Percentiles rank a stretch among this genome's conserved stretches.
These are phyloP conservation scores for Halenospora varia DNA, from an alignment of 495 filamentous ascomycete species.

Conservation along the genomic window DNA sequence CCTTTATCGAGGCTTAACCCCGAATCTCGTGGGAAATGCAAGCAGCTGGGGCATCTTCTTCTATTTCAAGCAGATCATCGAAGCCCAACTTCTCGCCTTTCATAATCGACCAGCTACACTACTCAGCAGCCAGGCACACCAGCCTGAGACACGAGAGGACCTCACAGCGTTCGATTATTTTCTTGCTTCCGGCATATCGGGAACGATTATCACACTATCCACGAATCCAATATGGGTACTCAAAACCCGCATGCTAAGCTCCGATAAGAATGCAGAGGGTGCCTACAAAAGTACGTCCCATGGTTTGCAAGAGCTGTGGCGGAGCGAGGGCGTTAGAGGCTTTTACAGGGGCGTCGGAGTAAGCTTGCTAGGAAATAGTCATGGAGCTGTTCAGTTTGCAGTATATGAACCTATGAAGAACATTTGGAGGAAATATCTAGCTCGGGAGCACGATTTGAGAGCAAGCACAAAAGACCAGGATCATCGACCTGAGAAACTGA, in stretches of 20 bases:
- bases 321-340: conserved; percentile 66
- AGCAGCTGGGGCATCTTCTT: conserved; percentile 93
- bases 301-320: conserved; percentile 61
- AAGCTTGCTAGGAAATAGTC: conserved; percentile 83
- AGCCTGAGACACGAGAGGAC: not conserved
- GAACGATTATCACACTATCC: conserved; percentile 67
- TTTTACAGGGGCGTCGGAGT: conserved; percentile 92
- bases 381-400: conserved; percentile 94
- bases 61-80: conserved; percentile 50
- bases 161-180: conserved; percentile 73
- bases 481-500: conserved; percentile 40
- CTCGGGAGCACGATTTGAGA: conserved; percentile 6
- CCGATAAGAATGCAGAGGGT: conserved; percentile 62
- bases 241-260: conserved; percentile 95
- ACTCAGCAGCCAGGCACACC: not conserved
- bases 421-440: conserved; percentile 34
- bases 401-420: conserved; percentile 86
- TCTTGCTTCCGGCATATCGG: conserved; percentile 70
- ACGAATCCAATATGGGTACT: conserved; percentile 99
- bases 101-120: conserved; percentile 5
- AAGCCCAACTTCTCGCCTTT: conserved; percentile 26
- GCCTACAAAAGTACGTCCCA: conserved; percentile 76
- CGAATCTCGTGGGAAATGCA: conserved; percentile 88
- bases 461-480: not conserved
- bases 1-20: conserved; percentile 83